Conservation (phyloP, 108 stramenopile genomes). For the Aureococcus anophagefferens region DNA sequence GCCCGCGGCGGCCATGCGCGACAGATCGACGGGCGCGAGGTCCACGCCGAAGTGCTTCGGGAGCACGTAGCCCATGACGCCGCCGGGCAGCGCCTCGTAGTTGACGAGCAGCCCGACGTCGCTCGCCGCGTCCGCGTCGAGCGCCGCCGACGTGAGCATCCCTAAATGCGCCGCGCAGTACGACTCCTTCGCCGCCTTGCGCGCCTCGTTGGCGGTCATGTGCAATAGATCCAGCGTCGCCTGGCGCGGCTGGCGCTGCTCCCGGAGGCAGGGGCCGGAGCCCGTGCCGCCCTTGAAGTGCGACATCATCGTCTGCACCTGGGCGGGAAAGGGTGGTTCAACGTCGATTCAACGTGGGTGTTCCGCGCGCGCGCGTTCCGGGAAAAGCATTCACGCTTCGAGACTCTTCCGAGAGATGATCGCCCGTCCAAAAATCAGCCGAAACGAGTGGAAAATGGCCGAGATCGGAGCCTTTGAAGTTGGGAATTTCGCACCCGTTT, state of each 20-base stretch:
- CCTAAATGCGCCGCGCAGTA: constrained; percentile 74
- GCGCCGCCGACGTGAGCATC: constrained; percentile 58
- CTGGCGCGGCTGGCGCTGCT: constrained; percentile 16
- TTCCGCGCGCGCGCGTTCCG: no score
- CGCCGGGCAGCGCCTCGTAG: constrained; percentile 36
- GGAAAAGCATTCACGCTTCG: no score
- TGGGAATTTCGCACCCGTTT: no score
- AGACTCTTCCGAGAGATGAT: no score
- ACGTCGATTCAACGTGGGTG: no score
- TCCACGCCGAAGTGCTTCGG: constrained; percentile 47
- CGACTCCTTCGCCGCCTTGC: constrained; percentile 29
- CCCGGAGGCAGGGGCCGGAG: constrained; percentile 44
- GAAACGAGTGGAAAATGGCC: no score
- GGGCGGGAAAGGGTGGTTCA: no score
- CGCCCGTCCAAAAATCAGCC: no score
- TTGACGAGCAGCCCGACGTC: constrained; percentile 12
- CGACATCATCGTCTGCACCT: constrained; percentile 85
- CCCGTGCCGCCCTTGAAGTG: constrained; percentile 38
- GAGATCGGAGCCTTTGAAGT: no score
- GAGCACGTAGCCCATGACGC: constrained; percentile 41
- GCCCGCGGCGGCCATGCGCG: constrained; percentile 47
- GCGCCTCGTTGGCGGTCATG: constrained; percentile 30
- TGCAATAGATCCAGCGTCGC: constrained; percentile 15
- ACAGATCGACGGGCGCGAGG: constrained; percentile 27
- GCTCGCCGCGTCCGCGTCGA: constrained; percentile 33